A percentile compares a stretch with the other conserved stretches of the same genome.
phyloP scores from a whole-genome alignment of 192 early-diverging fungal species.

The Linnemannia elongata region DNA sequence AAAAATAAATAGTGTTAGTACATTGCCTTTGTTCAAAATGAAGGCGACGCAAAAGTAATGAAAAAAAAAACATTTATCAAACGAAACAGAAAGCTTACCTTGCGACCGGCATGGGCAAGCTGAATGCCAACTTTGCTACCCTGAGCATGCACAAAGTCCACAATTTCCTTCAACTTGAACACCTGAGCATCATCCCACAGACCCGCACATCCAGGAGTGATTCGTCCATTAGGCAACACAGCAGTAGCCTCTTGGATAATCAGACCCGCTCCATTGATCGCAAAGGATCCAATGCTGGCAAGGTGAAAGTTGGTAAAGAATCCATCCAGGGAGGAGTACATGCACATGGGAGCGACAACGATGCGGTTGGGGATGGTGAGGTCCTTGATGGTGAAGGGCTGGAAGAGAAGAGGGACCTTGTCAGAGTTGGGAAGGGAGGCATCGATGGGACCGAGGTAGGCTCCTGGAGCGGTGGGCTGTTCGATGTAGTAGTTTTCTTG shows the following conservation, averaged over 20 bases:
- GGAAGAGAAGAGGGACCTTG: constrained; percentile 66
- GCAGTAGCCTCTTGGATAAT: constrained; percentile 85
- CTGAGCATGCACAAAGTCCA: constrained; percentile 72
- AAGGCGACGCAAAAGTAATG: too few relatives aligned
- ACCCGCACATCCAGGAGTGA: constrained; percentile 82
- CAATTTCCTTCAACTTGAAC: constrained; percentile 68
- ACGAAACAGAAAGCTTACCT: constrained; percentile 38
- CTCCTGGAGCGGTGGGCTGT: constrained; percentile 28
- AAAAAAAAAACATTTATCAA: too few relatives aligned
- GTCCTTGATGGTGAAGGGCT: constrained; percentile 75
- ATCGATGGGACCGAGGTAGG: constrained; percentile 49
- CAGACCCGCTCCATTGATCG: constrained; percentile 83
- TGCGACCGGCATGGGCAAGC: constrained; percentile 88
- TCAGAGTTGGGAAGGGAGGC: constrained; percentile 47
- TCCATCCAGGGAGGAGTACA: constrained; percentile 78
- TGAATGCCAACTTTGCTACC: constrained; percentile 78
- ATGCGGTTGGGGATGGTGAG: constrained; percentile 84
- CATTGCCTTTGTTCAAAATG: neutral
- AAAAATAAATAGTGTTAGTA: neutral
- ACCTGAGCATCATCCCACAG: constrained; percentile 89
- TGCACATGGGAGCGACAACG: constrained; percentile 88
- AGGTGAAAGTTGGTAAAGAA: constrained; percentile 77
- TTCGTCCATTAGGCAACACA: constrained; percentile 82
- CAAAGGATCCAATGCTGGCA: constrained; percentile 75
- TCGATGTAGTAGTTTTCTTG: constrained; percentile 44